phyloP scores from a whole-genome alignment of 1,284 basidiomycete species.

The Leccinum fuscescens region DNA sequence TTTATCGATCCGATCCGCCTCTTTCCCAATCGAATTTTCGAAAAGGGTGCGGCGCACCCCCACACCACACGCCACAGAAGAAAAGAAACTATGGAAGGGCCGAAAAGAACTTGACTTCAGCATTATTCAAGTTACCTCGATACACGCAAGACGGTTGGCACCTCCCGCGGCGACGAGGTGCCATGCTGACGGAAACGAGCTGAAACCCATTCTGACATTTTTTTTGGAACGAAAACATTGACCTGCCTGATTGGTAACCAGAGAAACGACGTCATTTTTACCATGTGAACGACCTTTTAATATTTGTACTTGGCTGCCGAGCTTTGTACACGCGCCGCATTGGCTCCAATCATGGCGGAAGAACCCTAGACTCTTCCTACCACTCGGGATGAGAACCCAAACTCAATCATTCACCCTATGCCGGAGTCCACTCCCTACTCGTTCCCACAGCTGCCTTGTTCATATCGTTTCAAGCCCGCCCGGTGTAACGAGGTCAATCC shows the following conservation, averaged over 20 bases:
- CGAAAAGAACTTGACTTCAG: neutral
- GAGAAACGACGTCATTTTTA: conserved; percentile 24
- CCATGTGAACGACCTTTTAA: conserved; percentile 12
- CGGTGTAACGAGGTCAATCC: neutral
- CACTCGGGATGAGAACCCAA: neutral
- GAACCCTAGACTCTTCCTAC: neutral
- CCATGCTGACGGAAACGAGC: conserved; percentile 13
- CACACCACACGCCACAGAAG: conserved; percentile 24
- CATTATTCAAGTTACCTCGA: conserved; percentile 4
- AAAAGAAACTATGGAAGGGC: neutral
- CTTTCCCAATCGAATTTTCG: neutral
- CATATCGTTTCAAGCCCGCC: neutral
- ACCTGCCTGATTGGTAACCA: conserved; percentile 20
- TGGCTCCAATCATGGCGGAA: neutral
- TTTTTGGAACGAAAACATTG: neutral
- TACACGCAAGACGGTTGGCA: neutral
- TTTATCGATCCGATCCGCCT: conserved; percentile 25
- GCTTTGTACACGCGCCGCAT: neutral
- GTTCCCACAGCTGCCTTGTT: conserved; percentile 1
- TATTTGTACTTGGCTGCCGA: conserved; percentile 5
- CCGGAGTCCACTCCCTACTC: neutral
- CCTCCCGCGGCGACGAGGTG: conserved; percentile 10
- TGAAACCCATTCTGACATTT: conserved; percentile 19
- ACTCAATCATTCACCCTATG: neutral
- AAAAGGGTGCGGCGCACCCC: conserved; percentile 1